Evolutionary conservation across 768 basidiomycete species (phyloP).

Genomic region (Psilocybe cubensis): DNA sequence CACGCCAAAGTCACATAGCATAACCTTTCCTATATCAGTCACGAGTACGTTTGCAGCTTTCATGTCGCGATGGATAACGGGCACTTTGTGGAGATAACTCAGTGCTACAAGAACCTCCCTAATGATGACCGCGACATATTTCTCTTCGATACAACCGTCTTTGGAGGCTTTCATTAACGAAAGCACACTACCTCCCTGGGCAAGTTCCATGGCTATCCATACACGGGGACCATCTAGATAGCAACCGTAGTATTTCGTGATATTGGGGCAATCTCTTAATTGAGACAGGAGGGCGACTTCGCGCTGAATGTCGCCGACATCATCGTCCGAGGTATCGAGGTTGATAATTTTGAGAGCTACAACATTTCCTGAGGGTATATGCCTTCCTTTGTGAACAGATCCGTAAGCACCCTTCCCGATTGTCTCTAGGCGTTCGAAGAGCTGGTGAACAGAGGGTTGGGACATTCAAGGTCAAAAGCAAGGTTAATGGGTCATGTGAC

Average conservation of each 20-base stretch:
- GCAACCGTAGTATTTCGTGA: conserved; percentile 97
- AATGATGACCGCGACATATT: conserved; percentile 83
- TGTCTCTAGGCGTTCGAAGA: conserved; percentile 87
- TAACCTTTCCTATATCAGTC: conserved; percentile 85
- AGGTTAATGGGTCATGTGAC: conserved; percentile 17
- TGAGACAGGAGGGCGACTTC: conserved; percentile 93
- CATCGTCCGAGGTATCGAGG: conserved; percentile 95
- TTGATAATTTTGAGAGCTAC: conserved; percentile 99
- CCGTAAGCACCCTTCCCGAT: conserved; percentile 96
- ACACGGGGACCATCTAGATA: conserved; percentile 93
- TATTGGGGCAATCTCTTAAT: conserved; percentile 86
- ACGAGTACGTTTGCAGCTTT: conserved; percentile 97
- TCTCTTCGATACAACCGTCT: conserved; percentile 82
- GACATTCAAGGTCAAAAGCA: conserved; percentile 31
- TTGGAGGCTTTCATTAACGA: conserved; percentile 90
- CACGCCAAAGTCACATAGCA: conserved; percentile 98
- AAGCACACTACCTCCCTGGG: conserved; percentile 92
- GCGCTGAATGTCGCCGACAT: conserved; percentile 94
- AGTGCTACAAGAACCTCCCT: conserved; percentile 89
- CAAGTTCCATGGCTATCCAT: conserved; percentile 99
- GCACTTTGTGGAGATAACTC: conserved; percentile 89
- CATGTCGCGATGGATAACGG: conserved; percentile 96
- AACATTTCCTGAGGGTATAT: conserved; percentile 82
- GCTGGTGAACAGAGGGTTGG: conserved; percentile 72
- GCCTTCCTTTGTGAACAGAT: conserved; percentile 90